A percentile compares a stretch with the other conserved stretches of the same genome.
Conservation (phyloP, 1,284 basidiomycete species). For the Cutaneotrichosporon mucoides region DNA sequence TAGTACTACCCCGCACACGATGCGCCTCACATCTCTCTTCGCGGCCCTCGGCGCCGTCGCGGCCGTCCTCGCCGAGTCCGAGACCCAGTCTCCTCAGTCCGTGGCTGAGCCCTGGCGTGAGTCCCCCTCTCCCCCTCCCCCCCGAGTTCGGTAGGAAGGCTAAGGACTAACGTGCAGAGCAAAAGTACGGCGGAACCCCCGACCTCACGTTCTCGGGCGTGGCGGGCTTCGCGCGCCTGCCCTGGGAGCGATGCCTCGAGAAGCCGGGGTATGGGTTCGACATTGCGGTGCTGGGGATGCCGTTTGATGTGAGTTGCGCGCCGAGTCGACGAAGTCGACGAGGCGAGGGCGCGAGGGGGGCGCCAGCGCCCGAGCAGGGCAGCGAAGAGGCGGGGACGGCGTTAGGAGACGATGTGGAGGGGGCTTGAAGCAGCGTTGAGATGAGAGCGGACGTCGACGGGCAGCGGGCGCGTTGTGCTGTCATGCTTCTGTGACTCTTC, state of each 20-base stretch:
- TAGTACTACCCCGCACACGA: not conserved
- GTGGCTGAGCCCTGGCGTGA: constrained; percentile 15
- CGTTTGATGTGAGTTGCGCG: constrained; percentile 38
- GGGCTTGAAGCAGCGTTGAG: too few species aligned
- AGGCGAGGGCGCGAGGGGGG: too few species aligned
- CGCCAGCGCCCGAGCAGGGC: too few species aligned
- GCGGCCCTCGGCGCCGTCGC: not conserved
- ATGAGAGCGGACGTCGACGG: too few species aligned
- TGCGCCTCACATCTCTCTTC: not conserved
- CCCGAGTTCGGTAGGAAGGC: too few species aligned
- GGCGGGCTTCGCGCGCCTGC: constrained; percentile 45
- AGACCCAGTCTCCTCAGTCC: too few species aligned
- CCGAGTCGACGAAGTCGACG: too few species aligned
- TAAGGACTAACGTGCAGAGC: constrained; percentile 9
- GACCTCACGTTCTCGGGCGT: constrained; percentile 46
- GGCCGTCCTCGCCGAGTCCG: not conserved
- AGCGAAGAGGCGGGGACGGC: too few species aligned
- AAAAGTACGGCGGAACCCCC: constrained; percentile 35
- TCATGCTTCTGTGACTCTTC: too few species aligned
- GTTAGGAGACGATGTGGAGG: too few species aligned
- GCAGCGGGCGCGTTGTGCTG: too few species aligned
- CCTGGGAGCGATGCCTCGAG: constrained; percentile 40
- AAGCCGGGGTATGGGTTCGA: constrained; percentile 48
- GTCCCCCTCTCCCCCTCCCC: not conserved
- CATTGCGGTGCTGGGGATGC: constrained; percentile 45